A percentile compares a stretch with the other conserved stretches of the same genome.
Evolutionary conservation across 2,329 filamentous ascomycete genomes (phyloP).

Genomic region (Xylaria sp.): DNA sequence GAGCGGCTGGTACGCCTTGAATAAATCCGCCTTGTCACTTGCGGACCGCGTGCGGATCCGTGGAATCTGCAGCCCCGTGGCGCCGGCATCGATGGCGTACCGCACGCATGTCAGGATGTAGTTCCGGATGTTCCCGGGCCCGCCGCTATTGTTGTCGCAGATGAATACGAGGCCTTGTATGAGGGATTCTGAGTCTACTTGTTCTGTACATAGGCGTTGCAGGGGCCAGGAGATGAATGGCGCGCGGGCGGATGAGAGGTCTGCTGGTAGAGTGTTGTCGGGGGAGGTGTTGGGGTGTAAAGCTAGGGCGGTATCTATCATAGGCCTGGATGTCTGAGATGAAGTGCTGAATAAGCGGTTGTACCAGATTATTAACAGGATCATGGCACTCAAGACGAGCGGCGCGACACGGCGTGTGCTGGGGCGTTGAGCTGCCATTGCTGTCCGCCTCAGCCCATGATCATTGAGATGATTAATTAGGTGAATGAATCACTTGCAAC

Average conservation of each 20-base stretch:
- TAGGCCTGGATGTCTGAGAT: neutral
- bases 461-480: neutral
- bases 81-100: slow-evolving; percentile 59
- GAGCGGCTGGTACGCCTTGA: slow-evolving; percentile 50
- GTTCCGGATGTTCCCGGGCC: slow-evolving; percentile 61
- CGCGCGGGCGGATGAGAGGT: slow-evolving; percentile 52
- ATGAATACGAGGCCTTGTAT: slow-evolving; percentile 55
- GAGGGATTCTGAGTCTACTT: slow-evolving; percentile 39
- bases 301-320: neutral
- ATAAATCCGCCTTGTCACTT: slow-evolving; percentile 51
- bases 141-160: slow-evolving; percentile 62
- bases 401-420: slow-evolving; percentile 15
- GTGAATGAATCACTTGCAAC: neutral
- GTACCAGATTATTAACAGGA: slow-evolving; percentile 28
- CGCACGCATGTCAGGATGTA: slow-evolving; percentile 61
- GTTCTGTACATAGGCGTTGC: slow-evolving; percentile 55
- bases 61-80: slow-evolving; percentile 56
- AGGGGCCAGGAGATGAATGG: slow-evolving; percentile 58
- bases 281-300: neutral
- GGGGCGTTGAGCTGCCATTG: slow-evolving; percentile 20
- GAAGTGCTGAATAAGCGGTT: neutral
- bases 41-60: slow-evolving; percentile 54
- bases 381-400: slow-evolving; percentile 3
- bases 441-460: neutral
- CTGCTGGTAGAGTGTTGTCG: slow-evolving; percentile 24